A percentile compares a stretch with the other conserved stretches of the same genome.
Evolutionary conservation across 177 flowering plant species (phyloP).

Genomic region (Vitis hybrid): DNA sequence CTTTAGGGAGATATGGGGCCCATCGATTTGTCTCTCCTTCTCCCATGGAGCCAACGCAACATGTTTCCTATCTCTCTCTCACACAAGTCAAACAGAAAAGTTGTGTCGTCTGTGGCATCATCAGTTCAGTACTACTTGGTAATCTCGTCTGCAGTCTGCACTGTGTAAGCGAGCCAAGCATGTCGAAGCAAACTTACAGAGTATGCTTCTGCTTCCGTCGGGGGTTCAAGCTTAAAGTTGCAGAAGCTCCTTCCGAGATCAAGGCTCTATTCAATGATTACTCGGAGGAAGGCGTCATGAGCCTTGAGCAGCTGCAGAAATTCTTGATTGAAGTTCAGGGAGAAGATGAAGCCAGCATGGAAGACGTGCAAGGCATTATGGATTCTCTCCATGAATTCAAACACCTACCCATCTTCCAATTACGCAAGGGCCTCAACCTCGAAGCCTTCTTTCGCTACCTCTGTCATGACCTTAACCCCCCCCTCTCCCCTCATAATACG

Average conservation of each 20-base stretch:
- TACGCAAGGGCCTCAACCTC: constrained; percentile 9
- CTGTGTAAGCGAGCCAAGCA: too few species aligned
- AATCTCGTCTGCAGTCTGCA: too few species aligned
- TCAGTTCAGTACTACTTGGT: too few species aligned
- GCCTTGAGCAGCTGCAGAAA: constrained; percentile 8
- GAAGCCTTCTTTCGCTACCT: constrained; percentile 14
- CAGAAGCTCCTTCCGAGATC: constrained; percentile 27
- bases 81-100: too few species aligned
- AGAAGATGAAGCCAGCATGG: constrained; percentile 3
- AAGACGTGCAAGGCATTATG: constrained; percentile 13
- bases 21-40: too few species aligned
- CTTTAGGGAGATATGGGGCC: too few species aligned
- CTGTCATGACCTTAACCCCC: neutral
- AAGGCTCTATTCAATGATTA: constrained; percentile 18
- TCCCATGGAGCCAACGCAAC: too few species aligned
- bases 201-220: constrained; percentile 21
- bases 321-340: constrained; percentile 16
- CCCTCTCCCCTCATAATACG: constrained; percentile 1
- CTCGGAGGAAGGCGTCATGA: constrained; percentile 17
- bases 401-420: constrained; percentile 10
- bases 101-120: too few species aligned
- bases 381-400: constrained; percentile 1
- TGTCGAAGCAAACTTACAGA: too few species aligned
- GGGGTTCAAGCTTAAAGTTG: constrained; percentile 19
- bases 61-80: too few species aligned